Percentiles rank a stretch among this genome's conserved stretches.
Evolutionary conservation across 2,329 filamentous ascomycete species (phyloP).

Genomic region (Xylaria sp.): DNA sequence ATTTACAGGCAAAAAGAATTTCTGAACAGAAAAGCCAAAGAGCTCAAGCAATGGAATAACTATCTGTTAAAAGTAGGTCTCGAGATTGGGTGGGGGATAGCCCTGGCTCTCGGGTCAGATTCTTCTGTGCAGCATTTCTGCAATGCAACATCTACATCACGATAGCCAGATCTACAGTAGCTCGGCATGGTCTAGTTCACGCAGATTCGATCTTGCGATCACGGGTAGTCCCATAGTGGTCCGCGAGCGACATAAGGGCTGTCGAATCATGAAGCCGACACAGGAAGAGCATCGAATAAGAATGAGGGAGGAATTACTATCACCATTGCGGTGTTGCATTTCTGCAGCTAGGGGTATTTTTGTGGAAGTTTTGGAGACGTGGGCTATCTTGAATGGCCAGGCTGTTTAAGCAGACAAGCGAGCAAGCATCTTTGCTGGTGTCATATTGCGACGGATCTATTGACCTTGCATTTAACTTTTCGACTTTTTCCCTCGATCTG

Average conservation of each 20-base stretch:
- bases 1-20: background rate
- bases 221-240: background rate
- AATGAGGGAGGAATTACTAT: background rate
- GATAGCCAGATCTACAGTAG: background rate
- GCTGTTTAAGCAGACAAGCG: too few relatives aligned
- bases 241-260: background rate
- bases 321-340: constrained; percentile 3
- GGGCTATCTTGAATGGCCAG: constrained; percentile 5
- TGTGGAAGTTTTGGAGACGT: constrained; percentile 8
- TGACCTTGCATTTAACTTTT: background rate
- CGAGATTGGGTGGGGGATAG: background rate
- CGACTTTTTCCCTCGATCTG: background rate
- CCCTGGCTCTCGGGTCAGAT: background rate
- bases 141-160: constrained; percentile 10
- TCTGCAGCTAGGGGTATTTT: constrained; percentile 7
- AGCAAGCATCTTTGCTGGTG: background rate
- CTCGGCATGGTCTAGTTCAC: background rate
- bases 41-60: background rate
- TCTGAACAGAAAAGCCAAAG: background rate
- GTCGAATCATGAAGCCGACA: background rate
- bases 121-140: background rate
- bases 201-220: constrained; percentile 4
- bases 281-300: background rate
- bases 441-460: background rate
- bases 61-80: background rate